Conservation (phyloP, 2,329 filamentous ascomycete species). For the Pseudogymnoascus sp. region DNA sequence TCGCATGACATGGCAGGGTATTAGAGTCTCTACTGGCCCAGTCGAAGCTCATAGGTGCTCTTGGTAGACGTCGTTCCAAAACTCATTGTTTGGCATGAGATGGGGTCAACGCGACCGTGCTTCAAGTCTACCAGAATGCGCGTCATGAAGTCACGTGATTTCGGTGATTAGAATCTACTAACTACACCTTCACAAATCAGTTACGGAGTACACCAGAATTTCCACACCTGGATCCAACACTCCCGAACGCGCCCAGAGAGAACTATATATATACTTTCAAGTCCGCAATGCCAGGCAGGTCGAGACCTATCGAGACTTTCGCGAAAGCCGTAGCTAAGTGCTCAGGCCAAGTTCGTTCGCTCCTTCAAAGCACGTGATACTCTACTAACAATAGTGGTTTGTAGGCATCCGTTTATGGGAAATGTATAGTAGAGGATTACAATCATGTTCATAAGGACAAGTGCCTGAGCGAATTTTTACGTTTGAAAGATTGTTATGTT, state of each 20-base stretch:
- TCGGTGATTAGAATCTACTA: background rate
- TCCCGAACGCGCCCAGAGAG: background rate
- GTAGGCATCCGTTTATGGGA: constrained; percentile 78
- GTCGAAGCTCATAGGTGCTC: background rate
- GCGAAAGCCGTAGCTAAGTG: constrained; percentile 59
- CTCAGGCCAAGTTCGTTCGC: constrained; percentile 49
- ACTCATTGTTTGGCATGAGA: background rate
- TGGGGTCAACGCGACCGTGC: background rate
- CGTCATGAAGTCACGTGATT: background rate
- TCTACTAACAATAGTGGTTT: background rate
- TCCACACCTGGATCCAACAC: background rate
- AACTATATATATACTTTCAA: background rate
- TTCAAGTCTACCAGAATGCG: background rate
- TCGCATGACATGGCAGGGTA: background rate
- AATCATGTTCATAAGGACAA: constrained; percentile 86
- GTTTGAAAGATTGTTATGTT: constrained; percentile 78
- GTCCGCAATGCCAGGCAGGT: constrained; percentile 32
- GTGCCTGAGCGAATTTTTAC: constrained; percentile 78
- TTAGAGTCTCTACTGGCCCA: background rate
- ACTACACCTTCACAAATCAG: background rate
- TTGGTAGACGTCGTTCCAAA: background rate
- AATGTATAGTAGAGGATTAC: constrained; percentile 86
- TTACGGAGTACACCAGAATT: background rate
- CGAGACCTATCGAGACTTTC: constrained; percentile 61
- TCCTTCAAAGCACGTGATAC: constrained; percentile 4